Evolutionary conservation across 139 green algal species (phyloP).

Genomic region (Yamagishiella unicocca): DNA sequence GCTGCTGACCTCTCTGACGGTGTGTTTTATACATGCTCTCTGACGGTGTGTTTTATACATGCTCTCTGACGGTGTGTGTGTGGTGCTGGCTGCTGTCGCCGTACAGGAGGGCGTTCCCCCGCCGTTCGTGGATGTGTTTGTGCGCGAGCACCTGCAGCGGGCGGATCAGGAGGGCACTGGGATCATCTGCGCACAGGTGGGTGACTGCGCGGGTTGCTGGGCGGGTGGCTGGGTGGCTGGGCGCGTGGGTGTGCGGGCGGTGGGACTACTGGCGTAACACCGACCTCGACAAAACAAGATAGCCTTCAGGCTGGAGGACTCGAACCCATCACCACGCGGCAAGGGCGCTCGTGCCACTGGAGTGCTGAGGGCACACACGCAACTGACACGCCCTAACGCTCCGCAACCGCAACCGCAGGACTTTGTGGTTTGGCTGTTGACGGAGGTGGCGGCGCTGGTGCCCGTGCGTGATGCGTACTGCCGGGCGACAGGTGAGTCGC

Average conservation of each 20-base stretch:
- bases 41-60: not conserved
- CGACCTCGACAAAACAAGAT: not conserved
- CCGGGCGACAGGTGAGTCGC: not conserved
- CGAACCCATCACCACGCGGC: too few relatives aligned
- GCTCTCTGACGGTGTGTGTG: too few relatives aligned
- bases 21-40: not conserved
- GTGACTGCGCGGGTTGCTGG: not conserved
- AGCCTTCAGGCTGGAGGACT: too few relatives aligned
- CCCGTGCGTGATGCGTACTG: constrained; percentile 30
- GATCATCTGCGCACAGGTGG: not conserved
- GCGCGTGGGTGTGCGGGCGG: too few relatives aligned
- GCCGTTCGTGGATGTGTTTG: constrained; percentile 9
- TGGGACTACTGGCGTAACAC: not conserved
- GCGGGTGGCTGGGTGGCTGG: too few relatives aligned
- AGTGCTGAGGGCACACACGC: not conserved
- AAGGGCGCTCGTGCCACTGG: too few relatives aligned
- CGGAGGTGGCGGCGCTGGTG: constrained; percentile 46
- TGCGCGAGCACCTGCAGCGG: constrained; percentile 49
- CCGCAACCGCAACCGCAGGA: constrained; percentile 12
- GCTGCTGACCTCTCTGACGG: not conserved
- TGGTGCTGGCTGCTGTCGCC: too few relatives aligned
- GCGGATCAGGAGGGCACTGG: constrained; percentile 44
- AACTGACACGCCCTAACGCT: not conserved
- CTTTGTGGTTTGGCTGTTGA: constrained; percentile 49
- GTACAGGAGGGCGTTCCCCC: constrained; percentile 42